Evolutionary conservation across 768 basidiomycete genomes (phyloP), one percentile per base, ranked within the genome.

Genomic region (Mrakia frigida): DNA sequence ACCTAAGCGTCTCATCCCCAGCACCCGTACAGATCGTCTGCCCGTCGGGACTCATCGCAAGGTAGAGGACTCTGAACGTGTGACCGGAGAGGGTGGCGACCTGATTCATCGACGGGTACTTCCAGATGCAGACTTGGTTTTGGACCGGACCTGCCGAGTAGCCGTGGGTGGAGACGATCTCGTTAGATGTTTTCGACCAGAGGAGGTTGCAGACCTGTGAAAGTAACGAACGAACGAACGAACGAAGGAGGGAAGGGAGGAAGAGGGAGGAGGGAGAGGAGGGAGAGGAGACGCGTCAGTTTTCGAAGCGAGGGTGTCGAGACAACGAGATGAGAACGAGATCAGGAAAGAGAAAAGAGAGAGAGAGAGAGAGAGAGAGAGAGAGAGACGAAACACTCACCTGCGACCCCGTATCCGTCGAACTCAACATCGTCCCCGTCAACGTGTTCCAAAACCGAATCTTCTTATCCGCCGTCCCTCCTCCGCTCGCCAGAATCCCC

Each of bases 391-490:
- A 6, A 25, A 7, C 1, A 69, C 89, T 74, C 76, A 96, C 95
- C 87, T 99, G 96, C 78, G 92, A 93, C 6, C 97, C 97, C 0
- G 97, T 98, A 83, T 98, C 95, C 68, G 94, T 86, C 82, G 94
- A 91, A 77, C 87, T 89, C 76, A 97, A 85, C 88, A 96, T 88
- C 33, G 87, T 88, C 41, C 96, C 97, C 73, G 89, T 93, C 50
- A 88, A 85, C 10, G 91, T 92, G 82, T 99, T 98, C 96, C 97
- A 99, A 82, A 97, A 98, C 76, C 95, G 86, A 63, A 99, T 94
- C 82, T 94, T 96, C 84, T 95, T 96, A 82, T 98, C 97, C 80
- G 97, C 94, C n/a, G 96, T 99, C 11, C 96, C 97, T 14, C 96
- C 96, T 7, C 97, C 97, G 10, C 92, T 94, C 0, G 96, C 97